Conservation (phyloP, 169 alveolate species). For the Cryptosporidium sp. region DNA sequence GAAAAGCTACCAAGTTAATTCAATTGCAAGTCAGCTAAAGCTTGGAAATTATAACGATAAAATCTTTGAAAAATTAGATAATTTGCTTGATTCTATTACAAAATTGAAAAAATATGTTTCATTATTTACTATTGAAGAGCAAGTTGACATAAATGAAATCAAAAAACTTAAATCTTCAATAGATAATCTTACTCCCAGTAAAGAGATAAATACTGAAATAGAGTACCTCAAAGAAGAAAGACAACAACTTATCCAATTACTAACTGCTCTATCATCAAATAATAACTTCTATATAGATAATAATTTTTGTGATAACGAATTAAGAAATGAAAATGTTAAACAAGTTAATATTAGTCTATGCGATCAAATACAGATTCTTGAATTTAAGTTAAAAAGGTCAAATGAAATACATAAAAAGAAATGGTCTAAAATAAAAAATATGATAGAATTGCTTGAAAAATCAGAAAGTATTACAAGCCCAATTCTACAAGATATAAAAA, state of each 20-base stretch:
- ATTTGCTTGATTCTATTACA: background rate
- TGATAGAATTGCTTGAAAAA: conserved; percentile 27
- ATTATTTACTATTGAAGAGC: background rate
- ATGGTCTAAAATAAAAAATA: background rate
- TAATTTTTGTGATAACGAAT: conserved; percentile 11
- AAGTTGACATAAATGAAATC: background rate
- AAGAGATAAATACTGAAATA: background rate
- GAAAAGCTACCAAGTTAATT: conserved; percentile 9
- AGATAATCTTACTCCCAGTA: background rate
- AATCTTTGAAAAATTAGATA: background rate
- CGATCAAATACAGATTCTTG: conserved; percentile 55
- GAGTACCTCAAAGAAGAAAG: conserved; percentile 15
- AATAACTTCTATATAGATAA: background rate
- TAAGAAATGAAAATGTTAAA: conserved; percentile 17
- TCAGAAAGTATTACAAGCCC: background rate
- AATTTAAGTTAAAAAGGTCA: conserved; percentile 37
- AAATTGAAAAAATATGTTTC: background rate
- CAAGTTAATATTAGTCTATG: conserved; percentile 29
- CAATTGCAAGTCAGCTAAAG: conserved; percentile 6
- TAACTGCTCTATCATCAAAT: conserved; percentile 3
- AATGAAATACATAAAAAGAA: conserved; percentile 17
- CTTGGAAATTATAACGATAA: background rate
- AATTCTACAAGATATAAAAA: conserved; percentile 3
- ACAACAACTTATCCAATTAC: background rate
- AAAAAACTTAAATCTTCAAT: background rate